Base-by-base conservation (phyloP, 2,329 filamentous ascomycete species). In the Colletotrichum caudatum region DNA sequence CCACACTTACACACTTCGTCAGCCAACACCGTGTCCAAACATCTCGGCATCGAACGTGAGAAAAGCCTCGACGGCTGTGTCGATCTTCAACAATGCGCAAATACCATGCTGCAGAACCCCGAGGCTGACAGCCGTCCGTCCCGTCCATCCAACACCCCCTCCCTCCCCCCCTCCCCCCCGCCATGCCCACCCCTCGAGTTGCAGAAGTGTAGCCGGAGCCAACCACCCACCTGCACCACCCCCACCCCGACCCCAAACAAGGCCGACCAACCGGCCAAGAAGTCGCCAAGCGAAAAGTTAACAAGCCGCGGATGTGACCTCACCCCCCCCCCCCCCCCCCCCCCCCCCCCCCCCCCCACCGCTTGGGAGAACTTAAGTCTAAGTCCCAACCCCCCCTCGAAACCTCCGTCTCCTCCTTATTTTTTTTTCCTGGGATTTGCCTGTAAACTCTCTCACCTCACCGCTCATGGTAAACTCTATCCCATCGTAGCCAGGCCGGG, bases 181-280 rank as follows among this genome's bases (percentile, higher is more conserved):
- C n/a, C n/a, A n/a, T n/a, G n/a, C n/a, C n/a, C n/a, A n/a, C n/a
- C 51, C 29, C 18, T 16, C 35, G 41, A 62, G 33, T 33, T 53
- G 46, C 26, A 41, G 9, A 35, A 44, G 53, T 54, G 11, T 8
- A 33, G 23, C 50, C 8, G 33, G 62, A 41, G 33, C 44, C 37
- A 48, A 50, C 64, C 39, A 46, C 18, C 29, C 29, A 26, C 35
- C 16, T 16, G 7, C 14, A 37, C 35, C 48, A 37, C 23, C 39
- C 23, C 23, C 44, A 51, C 35, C 64, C 51, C 33, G 33, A 41
- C 26, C 44, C n/a, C 69, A 41, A 64, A n/a, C n/a, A n/a, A n/a
- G n/a, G n/a, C n/a, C n/a, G n/a, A n/a, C n/a, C n/a, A n/a, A n/a
- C n/a, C n/a, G n/a, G n/a, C n/a, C n/a, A n/a, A n/a, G n/a, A n/a